These are phyloP conservation scores for Phylloporus scabripes DNA, from an alignment of 768 basidiomycete species.

Conservation along the genomic window DNA sequence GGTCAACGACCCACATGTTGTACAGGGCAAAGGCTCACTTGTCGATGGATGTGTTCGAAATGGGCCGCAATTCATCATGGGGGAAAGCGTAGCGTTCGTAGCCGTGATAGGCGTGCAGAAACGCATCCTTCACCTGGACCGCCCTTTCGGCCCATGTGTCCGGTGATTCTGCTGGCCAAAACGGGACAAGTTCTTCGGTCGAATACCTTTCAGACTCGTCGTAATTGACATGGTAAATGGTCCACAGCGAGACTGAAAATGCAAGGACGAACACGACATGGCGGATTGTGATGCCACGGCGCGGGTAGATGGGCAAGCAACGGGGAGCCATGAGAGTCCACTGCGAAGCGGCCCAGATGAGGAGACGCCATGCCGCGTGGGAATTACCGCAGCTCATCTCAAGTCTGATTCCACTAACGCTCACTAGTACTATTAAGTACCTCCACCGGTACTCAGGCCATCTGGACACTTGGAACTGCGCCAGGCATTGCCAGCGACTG, in stretches of 20 bases:
- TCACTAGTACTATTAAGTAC: background rate
- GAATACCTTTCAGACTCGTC: background rate
- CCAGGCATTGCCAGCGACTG: background rate
- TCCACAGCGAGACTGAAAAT: conserved; percentile 15
- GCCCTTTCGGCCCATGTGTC: conserved; percentile 50
- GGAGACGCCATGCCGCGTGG: background rate
- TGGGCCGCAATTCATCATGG: conserved; percentile 56
- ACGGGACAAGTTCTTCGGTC: conserved; percentile 11
- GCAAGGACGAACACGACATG: conserved; percentile 17
- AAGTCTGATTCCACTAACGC: background rate
- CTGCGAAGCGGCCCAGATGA: background rate
- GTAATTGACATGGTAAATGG: conserved; percentile 12
- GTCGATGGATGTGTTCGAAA: conserved; percentile 42
- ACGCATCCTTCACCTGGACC: conserved; percentile 53
- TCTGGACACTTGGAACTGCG: background rate
- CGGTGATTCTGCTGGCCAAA: conserved; percentile 27
- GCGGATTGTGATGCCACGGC: conserved; percentile 20
- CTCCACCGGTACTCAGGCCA: background rate
- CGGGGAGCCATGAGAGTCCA: background rate
- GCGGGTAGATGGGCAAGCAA: background rate
- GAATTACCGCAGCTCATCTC: background rate
- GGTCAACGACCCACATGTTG: background rate
- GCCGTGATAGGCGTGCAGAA: conserved; percentile 61
- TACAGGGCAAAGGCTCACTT: conserved; percentile 37
- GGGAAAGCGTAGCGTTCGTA: conserved; percentile 59